Conservation (phyloP, 2,329 filamentous ascomycete species). For the Clonostachys solani region DNA sequence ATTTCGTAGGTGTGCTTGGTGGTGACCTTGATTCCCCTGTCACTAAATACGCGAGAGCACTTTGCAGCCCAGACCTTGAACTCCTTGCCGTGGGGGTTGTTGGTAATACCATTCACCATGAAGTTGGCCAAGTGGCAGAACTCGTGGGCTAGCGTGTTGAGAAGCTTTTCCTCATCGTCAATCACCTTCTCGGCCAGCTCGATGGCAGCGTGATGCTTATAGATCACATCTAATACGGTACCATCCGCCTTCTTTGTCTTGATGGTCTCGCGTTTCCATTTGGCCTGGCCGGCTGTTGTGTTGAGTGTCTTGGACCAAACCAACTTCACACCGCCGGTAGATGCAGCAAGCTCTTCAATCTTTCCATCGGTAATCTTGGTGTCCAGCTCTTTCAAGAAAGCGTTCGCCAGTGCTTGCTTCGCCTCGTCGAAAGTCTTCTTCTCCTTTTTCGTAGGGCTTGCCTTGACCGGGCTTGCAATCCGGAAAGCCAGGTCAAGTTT, state of each 20-base stretch:
- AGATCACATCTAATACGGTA: conserved; percentile 16
- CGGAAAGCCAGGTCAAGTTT: conserved; percentile 27
- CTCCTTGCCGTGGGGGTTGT: conserved; percentile 75
- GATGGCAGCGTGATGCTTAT: conserved; percentile 67
- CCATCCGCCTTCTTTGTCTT: conserved; percentile 20
- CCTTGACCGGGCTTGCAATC: conserved; percentile 15
- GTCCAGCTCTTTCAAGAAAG: conserved; percentile 69
- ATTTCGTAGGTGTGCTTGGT: conserved; percentile 90
- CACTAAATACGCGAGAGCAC: conserved; percentile 50
- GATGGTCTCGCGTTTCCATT: conserved; percentile 61
- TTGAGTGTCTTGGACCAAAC: conserved; percentile 76
- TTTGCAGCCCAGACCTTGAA: conserved; percentile 73
- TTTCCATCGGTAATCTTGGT: conserved; percentile 53
- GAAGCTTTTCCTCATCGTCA: conserved; percentile 67
- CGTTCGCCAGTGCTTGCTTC: conserved; percentile 59
- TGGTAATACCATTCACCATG: conserved; percentile 73
- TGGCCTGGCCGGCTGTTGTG: conserved; percentile 73
- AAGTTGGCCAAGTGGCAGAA: conserved; percentile 94
- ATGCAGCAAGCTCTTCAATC: conserved; percentile 51
- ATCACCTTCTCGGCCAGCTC: conserved; percentile 90
- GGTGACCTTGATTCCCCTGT: conserved; percentile 70
- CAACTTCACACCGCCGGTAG: conserved; percentile 67
- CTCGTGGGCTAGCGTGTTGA: conserved; percentile 93
- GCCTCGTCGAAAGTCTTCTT: conserved; percentile 58
- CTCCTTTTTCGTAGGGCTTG: conserved; percentile 25